Evolutionary conservation across 192 early-diverging fungal genomes (phyloP), one percentile per base, ranked within the genome.

Genomic region (Backusella mclennaniae): DNA sequence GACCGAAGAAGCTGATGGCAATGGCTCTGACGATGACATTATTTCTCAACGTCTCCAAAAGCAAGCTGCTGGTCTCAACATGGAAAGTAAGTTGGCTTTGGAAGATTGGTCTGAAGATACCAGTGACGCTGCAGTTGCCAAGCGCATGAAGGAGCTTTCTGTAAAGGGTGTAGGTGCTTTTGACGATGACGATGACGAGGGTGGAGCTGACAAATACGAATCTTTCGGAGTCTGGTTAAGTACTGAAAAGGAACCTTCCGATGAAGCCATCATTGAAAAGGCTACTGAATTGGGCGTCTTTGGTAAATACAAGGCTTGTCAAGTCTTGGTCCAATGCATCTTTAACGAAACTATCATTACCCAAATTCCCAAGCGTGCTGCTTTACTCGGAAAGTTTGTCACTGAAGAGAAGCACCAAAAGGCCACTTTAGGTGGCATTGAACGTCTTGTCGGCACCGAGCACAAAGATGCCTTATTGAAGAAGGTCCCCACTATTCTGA

Each of bases 341-440:
- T 95, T 99, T 69, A 84, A 84, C 33, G 91, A 89, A 26, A 80
- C 83, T 29, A 84, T 91, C 46, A 84, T 81, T 53, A 88, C 90
- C 76, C 92, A 96, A 76, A 86, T 98, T 77, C 81, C 79, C 71
- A 90, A 92, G 76, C 91, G 91, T 73, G 86, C 85, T n/a, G 79
- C 85, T 35, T 81, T 98, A 70, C 84, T 99, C 56, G 74, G 78
- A 73, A 86, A 85, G 80, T 98, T 99, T 81, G 86, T 93, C 75
- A 79, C 79, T 73, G 88, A 83, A 73, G 93, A 96, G 73, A 97
- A 97, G 84, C 87, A 90, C 73, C 96, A 98, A 86, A 92, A 91
- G 77, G 92, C 91, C 21, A 78, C 97, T 21, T 84, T 99, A 15
- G 98, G 97, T 79, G 97, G 96, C 23, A 89, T 98, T 72, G 97